Base-by-base conservation (phyloP, 352 stramenopile species). In the Pythium sukuiense region DNA sequence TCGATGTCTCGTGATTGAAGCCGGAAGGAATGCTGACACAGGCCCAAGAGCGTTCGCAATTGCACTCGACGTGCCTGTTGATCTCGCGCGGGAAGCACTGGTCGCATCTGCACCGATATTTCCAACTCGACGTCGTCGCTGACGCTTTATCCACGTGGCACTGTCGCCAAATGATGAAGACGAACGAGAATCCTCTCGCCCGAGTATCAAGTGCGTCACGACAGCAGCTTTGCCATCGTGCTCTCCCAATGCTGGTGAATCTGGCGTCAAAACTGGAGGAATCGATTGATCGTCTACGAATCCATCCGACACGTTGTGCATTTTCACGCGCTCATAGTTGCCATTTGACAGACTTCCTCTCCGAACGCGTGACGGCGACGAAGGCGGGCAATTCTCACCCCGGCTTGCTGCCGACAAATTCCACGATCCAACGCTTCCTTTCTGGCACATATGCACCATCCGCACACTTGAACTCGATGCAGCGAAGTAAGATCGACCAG, bases 381-480 rank as follows among this genome's bases (percentile, higher is more conserved):
- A 55, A 3, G 63, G 37, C 24, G 54, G 9, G 11, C 63, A 11
- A 16, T 33, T 59, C 2, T 18, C 39, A 27, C 12, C 20, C 16
- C 58, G 53, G 33, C 61, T 72, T 27, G 12, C 12, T 7, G 49
- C 24, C 14, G 78, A 72, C n/a, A 89, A 64, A 55, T 63, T 78
- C 80, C 81, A 90, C 35, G 77, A 76, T 0, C 80, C 81, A 6
- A 92, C 52, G 54, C 73, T 81, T 35, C 84, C 84, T 26, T 69
- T 67, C 37, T 65, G 63, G 32, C 84, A 92, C 59, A 88, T 76
- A 50, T 90, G 81, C 1, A 90, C 73, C 29, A 92, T 41, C 9
- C 74, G 71, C 26, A 85, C 26, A n/a, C 30, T 59, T n/a, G 48
- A 41, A 48, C 16, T 48, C 3, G 39, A 55, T 2, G 55, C 26